Base-by-base conservation (phyloP, 805 yeast genomes). In the Wickerhamomyces tratensis region DNA sequence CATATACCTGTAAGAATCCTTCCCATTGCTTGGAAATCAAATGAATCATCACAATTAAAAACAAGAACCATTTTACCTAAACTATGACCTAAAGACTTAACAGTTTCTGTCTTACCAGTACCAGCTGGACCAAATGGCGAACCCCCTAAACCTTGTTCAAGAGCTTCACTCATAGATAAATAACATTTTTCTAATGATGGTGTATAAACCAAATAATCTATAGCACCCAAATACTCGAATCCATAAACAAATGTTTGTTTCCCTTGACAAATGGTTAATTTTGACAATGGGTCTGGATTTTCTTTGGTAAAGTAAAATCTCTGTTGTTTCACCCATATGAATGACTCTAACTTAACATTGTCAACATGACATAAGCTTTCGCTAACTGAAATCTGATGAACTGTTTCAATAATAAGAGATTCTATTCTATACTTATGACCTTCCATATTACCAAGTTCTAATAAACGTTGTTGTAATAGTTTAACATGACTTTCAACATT, bases 61-160 rank as follows among this genome's bases (percentile, higher is more conserved):
- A 91, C 96, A 10, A 84, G 58, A 0, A 87, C 96, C 74, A 78
- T 75, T 44, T 77, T 71, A 7, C 98, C 98, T 7, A 91, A 63
- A 35, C 76, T 77, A 36, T 77, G 77, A 1, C 93, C 96, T 30
- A 89, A 64, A 0, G 95, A 85, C 57, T 91, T 91, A 26, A 91
- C 72, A 0, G 95, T 73, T 57, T 91, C 98, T 0, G 98, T 91
- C 56, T 91, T 91, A 49, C 98, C 98, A 0, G 98, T 91, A 36
- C 98, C 98, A 3, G 98, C 96, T 2, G 98, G 97, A 0, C 98
- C 98, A 59, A 83, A 79, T 1, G 95, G 82, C 1, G 95, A 82
- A 0, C 95, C 95, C n/a, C 98, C 98, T 8, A 78, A 65, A 33
- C 72, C 73, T 50, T 80, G 86, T 33, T 76, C 72, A 14, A 88